phyloP scores from a whole-genome alignment of 2,329 filamentous ascomycete genomes.

The Pseudogymnoascus sp. region DNA sequence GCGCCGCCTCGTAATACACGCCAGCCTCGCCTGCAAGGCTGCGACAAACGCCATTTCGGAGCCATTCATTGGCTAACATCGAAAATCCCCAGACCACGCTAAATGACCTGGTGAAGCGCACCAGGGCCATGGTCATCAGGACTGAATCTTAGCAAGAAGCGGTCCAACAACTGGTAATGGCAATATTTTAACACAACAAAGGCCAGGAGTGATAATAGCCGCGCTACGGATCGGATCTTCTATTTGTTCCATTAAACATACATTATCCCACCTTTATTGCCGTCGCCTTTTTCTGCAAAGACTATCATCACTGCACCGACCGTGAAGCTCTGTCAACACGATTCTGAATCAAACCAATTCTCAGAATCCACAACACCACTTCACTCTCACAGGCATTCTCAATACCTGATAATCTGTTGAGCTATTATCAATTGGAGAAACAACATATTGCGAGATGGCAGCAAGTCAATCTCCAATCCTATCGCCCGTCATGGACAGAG shows the following conservation, averaged over 20 bases:
- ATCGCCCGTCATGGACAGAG: slow-evolving; percentile 3
- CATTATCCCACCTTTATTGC: not conserved
- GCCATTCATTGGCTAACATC: not conserved
- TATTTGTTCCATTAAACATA: not conserved
- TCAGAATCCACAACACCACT: not conserved
- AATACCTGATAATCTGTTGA: not conserved
- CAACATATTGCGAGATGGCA: not conserved
- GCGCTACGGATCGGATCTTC: slow-evolving; percentile 1
- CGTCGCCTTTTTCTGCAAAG: not conserved
- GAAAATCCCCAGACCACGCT: slow-evolving; percentile 1
- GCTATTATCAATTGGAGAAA: not conserved
- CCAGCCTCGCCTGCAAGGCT: slow-evolving; percentile 1
- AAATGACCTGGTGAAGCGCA: slow-evolving; percentile 1
- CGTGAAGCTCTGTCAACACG: slow-evolving; percentile 8
- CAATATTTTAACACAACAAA: slow-evolving; percentile 1
- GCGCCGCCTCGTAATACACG: not conserved
- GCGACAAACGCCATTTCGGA: not conserved
- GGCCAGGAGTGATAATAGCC: slow-evolving; percentile 2
- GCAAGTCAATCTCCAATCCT: not conserved
- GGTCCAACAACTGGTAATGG: not conserved
- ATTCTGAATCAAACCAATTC: not conserved
- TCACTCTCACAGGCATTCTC: not conserved
- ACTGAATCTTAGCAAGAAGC: slow-evolving; percentile 6
- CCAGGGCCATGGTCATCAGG: slow-evolving; percentile 8
- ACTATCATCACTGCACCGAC: not conserved